Evolutionary conservation across 495 filamentous ascomycete genomes (phyloP).

Genomic region (Daldinia grandis): DNA sequence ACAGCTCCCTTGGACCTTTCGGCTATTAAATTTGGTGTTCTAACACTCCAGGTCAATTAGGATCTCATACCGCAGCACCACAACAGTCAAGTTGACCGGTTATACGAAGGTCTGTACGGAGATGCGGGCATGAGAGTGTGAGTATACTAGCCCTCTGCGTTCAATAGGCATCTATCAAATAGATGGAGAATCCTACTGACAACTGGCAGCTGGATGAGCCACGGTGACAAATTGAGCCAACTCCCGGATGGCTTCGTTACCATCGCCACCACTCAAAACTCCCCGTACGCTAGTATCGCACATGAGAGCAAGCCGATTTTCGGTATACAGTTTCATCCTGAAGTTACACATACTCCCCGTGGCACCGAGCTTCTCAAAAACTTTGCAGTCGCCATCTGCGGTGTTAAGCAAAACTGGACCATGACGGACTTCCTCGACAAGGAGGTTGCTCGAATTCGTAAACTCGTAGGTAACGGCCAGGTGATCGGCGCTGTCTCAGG

Average conservation of each 20-base stretch:
- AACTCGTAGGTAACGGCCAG: conserved; percentile 81
- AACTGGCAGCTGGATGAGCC: conserved; percentile 77
- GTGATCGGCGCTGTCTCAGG: conserved; percentile 84
- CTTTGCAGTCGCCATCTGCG: conserved; percentile 83
- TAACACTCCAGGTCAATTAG: conserved; percentile 54
- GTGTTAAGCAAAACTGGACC: conserved; percentile 75
- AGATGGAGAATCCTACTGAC: background rate
- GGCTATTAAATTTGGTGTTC: background rate
- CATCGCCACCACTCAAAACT: conserved; percentile 78
- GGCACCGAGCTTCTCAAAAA: conserved; percentile 76
- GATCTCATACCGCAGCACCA: conserved; percentile 54
- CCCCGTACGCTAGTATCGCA: conserved; percentile 82
- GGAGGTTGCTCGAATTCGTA: conserved; percentile 78
- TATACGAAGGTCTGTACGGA: conserved; percentile 69
- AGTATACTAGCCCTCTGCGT: background rate
- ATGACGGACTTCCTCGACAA: conserved; percentile 83
- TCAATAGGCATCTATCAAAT: background rate
- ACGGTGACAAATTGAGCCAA: conserved; percentile 80
- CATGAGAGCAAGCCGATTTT: conserved; percentile 73
- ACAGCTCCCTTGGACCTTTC: conserved; percentile 5
- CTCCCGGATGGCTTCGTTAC: conserved; percentile 75
- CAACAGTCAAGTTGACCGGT: conserved; percentile 68
- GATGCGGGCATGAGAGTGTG: conserved; percentile 63
- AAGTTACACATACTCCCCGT: conserved; percentile 75
- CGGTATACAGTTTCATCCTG: conserved; percentile 89